Evolutionary conservation across 2,329 filamentous ascomycete species (phyloP).

Genomic region (Grosmannia clavigera): DNA sequence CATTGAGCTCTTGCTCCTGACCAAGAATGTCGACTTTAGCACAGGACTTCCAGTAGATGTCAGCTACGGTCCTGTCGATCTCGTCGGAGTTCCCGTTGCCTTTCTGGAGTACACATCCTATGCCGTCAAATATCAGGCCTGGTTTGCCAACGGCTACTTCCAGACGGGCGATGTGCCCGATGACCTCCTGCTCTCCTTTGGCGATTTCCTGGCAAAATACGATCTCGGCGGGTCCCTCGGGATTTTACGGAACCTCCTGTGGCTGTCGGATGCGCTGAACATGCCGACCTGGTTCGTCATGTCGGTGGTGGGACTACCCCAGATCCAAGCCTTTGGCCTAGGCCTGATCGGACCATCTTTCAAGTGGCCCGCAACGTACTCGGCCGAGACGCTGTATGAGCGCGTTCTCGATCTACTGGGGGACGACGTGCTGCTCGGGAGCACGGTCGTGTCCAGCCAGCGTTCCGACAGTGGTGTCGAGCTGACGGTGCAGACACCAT

Average conservation of each 20-base stretch:
- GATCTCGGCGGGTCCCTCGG: not conserved
- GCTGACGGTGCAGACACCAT: not conserved
- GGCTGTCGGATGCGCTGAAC: not conserved
- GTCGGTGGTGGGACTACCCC: not conserved
- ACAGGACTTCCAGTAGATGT: not conserved
- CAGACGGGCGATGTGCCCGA: not conserved
- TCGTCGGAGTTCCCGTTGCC: not conserved
- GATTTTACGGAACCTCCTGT: not conserved
- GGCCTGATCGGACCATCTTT: not conserved
- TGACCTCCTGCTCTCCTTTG: not conserved
- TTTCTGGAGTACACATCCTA: not conserved
- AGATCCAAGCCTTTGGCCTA: not conserved
- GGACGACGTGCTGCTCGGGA: not conserved
- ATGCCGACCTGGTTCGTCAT: not conserved
- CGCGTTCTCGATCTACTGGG: not conserved
- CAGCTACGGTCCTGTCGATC: not conserved
- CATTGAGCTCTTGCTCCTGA: not conserved
- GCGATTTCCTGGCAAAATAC: not conserved
- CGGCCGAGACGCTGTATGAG: not conserved
- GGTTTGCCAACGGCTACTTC: not conserved
- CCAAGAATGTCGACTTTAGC: not conserved
- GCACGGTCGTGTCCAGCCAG: not conserved
- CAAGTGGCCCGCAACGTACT: not conserved
- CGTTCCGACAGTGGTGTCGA: not conserved
- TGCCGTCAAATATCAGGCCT: not conserved